Base-by-base conservation (phyloP, 164 flowering plant species). In the Chloranthus sessilifolius region DNA sequence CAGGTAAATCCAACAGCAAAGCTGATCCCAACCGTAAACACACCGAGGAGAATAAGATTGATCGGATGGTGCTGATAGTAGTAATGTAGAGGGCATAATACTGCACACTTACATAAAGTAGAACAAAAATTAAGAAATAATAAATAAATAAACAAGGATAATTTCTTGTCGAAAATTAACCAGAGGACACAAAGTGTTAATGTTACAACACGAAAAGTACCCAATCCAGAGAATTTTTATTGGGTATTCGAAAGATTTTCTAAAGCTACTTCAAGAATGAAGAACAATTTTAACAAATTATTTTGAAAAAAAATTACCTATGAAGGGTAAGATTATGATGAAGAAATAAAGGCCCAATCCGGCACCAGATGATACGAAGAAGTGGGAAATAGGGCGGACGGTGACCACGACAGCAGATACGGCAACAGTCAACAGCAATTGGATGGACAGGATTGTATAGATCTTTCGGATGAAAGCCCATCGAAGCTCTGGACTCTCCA, bases 381-480 rank as follows among this genome's bases (percentile, higher is more conserved):
- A 87, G 1, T 21, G 1, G 3, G 74, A 2, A 17, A 87, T 60
- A 0, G 73, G 78, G 11, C 23, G 78, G 29, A 74, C 59, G 40
- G 53, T 36, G 1, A 80, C 73, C 16, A 83, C 83, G 38, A 66
- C 64, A 43, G 83, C 60, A 3, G 83, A 79, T 5, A 89, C 79
- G 27, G 68, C 88, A 19, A 68, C 40, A 11, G 97, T 89, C 43
- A 75, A 63, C 17, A 89, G 73, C 56, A 89, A 45, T 34, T 89
- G 95, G 2, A 75, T 6, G 20, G 76, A 12, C 7, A 85, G 4
- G 30, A 85, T 81, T 0, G 66, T 0, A 59, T 85, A 88, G 7
- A 88, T 66, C 52, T 88, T 88, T 3, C 95, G 62, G 5, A 88
- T 85, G 55, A 88, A 85, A 3, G 80, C 69, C 95, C 95, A 88